Evolutionary conservation across 2,329 filamentous ascomycete genomes (phyloP), one percentile per base, ranked within the genome.

Genomic region (Metarhizium album): DNA sequence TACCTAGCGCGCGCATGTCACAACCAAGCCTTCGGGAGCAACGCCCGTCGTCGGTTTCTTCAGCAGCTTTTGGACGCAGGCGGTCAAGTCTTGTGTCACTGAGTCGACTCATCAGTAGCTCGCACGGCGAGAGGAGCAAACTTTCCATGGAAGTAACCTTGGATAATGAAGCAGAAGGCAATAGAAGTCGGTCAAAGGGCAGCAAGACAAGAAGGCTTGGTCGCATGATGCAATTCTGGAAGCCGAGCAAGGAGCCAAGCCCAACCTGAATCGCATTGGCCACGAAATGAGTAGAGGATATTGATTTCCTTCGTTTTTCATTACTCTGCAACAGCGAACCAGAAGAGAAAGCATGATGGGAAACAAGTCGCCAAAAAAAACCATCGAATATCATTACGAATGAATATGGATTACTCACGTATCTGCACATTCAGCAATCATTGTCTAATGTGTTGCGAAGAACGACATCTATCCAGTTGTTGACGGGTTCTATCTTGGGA

Each of bases 181-280:
- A 78, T 60, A 78, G 75, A 71, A 58, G 64, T 59, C 78, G 76
- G 70, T 58, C 64, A 7, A 82, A 80, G 63, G 61, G 59, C 23
- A 87, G 83, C 72, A 86, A 82, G 64, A 73, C 80, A 37, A 86
- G 82, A 63, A 78, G 85, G 29, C 68, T 90, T 37, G 85, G 86
- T 63, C 83, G 84, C 48, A 75, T 90, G 70, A 82, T 89, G 75
- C 82, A 84, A 59, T 90, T 90, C 65, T 90, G 85, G 85, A 87
- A 85, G 67, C 72, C 74, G 9, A 81, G 76, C 60, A 75, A 76
- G 54, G 63, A 69, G 37, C 57, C 53, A 3, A 53, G 61, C 33
- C 49, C 66, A 35, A 57, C 59, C n/a, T 65, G 58, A 59, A 42
- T 31, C 47, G 47, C 45, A 47, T 23, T 11, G 40, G 11, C 13